Base-by-base conservation (phyloP, 2,329 filamentous ascomycete species). In the Pestalotiopsis sp. region DNA sequence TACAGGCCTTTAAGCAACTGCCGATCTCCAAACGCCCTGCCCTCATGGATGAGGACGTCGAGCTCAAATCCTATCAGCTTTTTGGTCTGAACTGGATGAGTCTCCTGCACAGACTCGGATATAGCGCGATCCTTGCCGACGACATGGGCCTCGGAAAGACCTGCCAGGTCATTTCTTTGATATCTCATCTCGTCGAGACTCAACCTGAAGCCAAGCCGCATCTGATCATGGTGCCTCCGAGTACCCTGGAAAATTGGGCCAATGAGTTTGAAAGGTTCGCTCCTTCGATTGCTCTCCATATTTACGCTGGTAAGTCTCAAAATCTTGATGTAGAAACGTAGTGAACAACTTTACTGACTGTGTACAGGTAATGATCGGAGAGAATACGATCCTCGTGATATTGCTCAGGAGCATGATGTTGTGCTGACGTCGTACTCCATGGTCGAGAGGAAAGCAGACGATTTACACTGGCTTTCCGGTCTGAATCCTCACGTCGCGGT, bases 91-190 rank as follows among this genome's bases (percentile, higher is more conserved):
- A 98, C 76, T 99, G 96, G 96, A 87, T 99, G 75, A 89, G 91
- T 66, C 81, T 98, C 59, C 85, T 99, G 14, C 97, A 94, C 81
- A 86, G 90, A 65, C 90, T 92, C 68, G 86, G 90, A 35, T 87
- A 97, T 64, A 95, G 93, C 59, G 95, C 94, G 70, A 98, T 99
- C 67, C 84, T 99, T 20, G 96, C 96, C 1, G 96, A 99, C 77
- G 96, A 99, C 77, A 99, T 99, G 96, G 96, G 93, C 64, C 83
- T 95, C 55, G 96, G 96, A 59, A 99, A 99, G 84, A 99, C 96
- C 0, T 98, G 94, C 74, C 95, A 99, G 75, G 94, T 98, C 70
- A 97, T 99, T 72, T 90, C 94, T 0, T 94, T 99, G 74, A 85
- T 99, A 59, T 92, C 94, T 17, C 91, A 97, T 73, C 83, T 99